Percentiles rank a stretch among this genome's conserved stretches.
Evolutionary conservation across 495 filamentous ascomycete species (phyloP).

Genomic region (Articulospora tetracladia): DNA sequence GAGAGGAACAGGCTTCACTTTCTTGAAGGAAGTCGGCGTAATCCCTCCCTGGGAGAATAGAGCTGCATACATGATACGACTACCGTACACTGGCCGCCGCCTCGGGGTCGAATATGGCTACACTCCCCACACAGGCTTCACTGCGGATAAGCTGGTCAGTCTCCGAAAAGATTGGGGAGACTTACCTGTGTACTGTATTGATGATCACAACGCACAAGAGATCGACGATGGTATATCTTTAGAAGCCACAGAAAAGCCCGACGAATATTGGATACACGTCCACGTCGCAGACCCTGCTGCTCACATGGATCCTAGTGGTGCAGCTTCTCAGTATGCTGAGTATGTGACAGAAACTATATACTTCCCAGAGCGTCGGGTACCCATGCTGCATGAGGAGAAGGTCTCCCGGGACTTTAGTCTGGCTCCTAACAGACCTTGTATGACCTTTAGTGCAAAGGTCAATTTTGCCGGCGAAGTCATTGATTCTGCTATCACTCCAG

Average conservation of each 20-base stretch:
- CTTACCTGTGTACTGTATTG: constrained; percentile 78
- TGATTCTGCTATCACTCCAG: constrained; percentile 68
- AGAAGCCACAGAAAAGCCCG: constrained; percentile 52
- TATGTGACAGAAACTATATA: constrained; percentile 66
- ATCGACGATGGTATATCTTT: constrained; percentile 90
- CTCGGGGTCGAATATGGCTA: constrained; percentile 19
- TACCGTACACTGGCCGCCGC: constrained; percentile 37
- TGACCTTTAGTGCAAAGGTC: constrained; percentile 81
- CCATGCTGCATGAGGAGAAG: constrained; percentile 65
- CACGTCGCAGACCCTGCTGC: constrained; percentile 94
- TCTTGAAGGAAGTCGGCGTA: constrained; percentile 84
- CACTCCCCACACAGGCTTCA: constrained; percentile 26
- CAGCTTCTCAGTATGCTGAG: constrained; percentile 61
- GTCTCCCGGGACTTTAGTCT: constrained; percentile 67
- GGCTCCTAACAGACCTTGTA: constrained; percentile 55
- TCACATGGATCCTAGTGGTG: constrained; percentile 57
- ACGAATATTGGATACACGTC: constrained; percentile 78
- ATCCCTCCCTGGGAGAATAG: constrained; percentile 78
- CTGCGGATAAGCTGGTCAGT: constrained; percentile 49
- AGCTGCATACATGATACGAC: constrained; percentile 53
- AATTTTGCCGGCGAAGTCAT: constrained; percentile 58
- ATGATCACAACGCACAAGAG: constrained; percentile 64
- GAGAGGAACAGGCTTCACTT: constrained; percentile 54
- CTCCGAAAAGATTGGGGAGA: constrained; percentile 69
- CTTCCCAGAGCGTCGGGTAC: constrained; percentile 62